phyloP scores from a whole-genome alignment of 1,139 yeast genomes.

The Saccharomyces hybrid region DNA sequence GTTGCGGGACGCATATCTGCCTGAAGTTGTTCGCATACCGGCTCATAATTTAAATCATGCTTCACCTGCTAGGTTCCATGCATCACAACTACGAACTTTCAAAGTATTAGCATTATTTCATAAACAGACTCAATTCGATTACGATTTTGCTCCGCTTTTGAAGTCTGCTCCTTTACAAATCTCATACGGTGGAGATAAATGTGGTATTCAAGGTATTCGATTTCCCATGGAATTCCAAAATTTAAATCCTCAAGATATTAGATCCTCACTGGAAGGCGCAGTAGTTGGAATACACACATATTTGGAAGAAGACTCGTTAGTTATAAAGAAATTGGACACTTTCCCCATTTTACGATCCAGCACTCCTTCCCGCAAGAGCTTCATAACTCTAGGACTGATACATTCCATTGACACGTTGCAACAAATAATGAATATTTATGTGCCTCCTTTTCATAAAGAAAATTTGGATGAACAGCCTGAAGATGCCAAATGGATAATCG shows the following conservation, averaged over 20 bases:
- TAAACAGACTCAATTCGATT: constrained; percentile 27
- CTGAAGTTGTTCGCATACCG: constrained; percentile 15
- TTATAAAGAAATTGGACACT: constrained; percentile 1
- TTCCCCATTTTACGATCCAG: constrained; percentile 15
- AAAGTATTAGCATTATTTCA: constrained; percentile 52
- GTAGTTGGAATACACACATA: constrained; percentile 42
- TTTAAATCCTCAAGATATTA: constrained; percentile 37
- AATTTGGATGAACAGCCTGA: constrained; percentile 7
- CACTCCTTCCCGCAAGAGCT: constrained; percentile 10
- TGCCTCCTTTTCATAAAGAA: constrained; percentile 36
- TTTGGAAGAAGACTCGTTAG: constrained; percentile 5
- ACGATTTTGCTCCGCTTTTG: constrained; percentile 48
- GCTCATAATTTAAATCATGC: constrained; percentile 8
- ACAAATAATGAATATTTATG: constrained; percentile 46
- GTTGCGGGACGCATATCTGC: constrained; percentile 16
- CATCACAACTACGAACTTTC: constrained; percentile 47
- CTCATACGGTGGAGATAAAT: constrained; percentile 35
- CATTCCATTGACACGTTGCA: constrained; percentile 50
- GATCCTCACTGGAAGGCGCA: constrained; percentile 45
- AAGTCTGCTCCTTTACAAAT: constrained; percentile 42
- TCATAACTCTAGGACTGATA: constrained; percentile 43
- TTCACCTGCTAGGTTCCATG: constrained; percentile 16
- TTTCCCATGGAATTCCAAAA: constrained; percentile 36
- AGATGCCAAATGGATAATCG: constrained; percentile 39
- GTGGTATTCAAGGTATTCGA: constrained; percentile 25